A percentile compares a stretch with the other conserved stretches of the same genome.
Conservation (phyloP, 1,284 basidiomycete genomes). For the Ceratobasidium sp. region DNA sequence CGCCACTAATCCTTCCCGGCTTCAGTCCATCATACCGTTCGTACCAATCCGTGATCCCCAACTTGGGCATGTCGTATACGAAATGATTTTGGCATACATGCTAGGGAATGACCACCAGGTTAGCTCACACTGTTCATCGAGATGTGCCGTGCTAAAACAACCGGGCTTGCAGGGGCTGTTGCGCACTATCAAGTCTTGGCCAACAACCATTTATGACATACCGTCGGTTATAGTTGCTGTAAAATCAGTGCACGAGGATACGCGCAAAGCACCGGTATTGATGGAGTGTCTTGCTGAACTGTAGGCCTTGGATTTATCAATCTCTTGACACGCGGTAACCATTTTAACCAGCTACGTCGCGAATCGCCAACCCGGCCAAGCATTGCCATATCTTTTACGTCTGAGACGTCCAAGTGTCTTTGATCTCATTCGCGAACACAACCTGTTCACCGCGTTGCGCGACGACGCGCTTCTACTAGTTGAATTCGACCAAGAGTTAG, state of each 20-base stretch:
- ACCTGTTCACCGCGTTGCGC: constrained; percentile 93
- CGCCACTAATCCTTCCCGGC: background rate
- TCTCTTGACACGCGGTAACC: background rate
- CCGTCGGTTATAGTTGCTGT: constrained; percentile 88
- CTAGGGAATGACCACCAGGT: constrained; percentile 81
- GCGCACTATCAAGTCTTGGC: constrained; percentile 88
- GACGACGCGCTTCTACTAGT: constrained; percentile 93
- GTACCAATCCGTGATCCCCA: constrained; percentile 86
- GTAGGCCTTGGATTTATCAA: constrained; percentile 57
- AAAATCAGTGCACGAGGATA: constrained; percentile 79
- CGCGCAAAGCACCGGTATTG: constrained; percentile 68
- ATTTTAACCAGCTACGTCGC: constrained; percentile 69
- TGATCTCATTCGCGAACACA: constrained; percentile 92
- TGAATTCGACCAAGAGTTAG: constrained; percentile 92
- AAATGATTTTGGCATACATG: constrained; percentile 93
- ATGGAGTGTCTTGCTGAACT: constrained; percentile 95
- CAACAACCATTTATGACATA: constrained; percentile 89
- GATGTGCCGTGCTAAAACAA: background rate
- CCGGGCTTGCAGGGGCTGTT: constrained; percentile 67
- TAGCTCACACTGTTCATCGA: constrained; percentile 47
- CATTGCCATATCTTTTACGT: constrained; percentile 88
- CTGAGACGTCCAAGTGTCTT: constrained; percentile 91
- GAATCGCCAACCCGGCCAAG: constrained; percentile 93
- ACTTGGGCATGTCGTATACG: constrained; percentile 88
- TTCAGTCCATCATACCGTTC: constrained; percentile 85